Evolutionary conservation across 805 yeast genomes (phyloP).

Genomic region (Yamadazyma scolyti): DNA sequence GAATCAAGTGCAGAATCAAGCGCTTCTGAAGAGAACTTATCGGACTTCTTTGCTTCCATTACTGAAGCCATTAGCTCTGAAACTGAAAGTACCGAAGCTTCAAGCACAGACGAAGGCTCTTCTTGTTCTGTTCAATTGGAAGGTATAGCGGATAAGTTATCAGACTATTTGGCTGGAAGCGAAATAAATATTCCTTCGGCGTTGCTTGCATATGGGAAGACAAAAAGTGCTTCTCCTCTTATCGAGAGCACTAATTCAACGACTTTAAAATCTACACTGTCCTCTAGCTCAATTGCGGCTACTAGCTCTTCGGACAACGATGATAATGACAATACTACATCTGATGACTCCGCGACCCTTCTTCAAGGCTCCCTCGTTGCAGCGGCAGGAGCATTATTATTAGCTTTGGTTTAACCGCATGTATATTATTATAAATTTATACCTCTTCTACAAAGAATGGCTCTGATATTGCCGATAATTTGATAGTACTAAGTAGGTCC

Average conservation of each 20-base stretch:
- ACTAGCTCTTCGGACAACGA: conserved; percentile 1
- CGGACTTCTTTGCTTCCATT: conserved; percentile 1
- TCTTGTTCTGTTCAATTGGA: no score
- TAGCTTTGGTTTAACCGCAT: no score
- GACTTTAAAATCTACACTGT: conserved; percentile 1
- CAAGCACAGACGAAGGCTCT: no score
- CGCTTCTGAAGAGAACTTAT: background rate
- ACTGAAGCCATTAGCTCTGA: no score
- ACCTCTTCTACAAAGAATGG: no score
- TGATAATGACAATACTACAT: conserved; percentile 4
- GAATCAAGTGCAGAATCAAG: background rate
- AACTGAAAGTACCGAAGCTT: no score
- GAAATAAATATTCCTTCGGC: conserved; percentile 11
- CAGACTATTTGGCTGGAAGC: no score
- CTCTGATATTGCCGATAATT: no score
- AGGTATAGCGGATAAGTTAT: no score
- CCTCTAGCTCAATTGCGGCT: conserved; percentile 1
- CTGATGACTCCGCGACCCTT: conserved; percentile 5
- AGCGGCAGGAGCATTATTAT: no score
- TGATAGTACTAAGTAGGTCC: no score
- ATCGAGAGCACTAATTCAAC: conserved; percentile 1
- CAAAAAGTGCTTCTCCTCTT: conserved; percentile 4
- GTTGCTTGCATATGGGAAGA: conserved; percentile 6
- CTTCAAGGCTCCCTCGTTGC: conserved; percentile 3
- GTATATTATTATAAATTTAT: no score